Percentiles rank a stretch among this genome's conserved stretches.
These are phyloP conservation scores for Malus fusca DNA, from an alignment of 306 rosid genomes.

Conservation along the genomic window DNA sequence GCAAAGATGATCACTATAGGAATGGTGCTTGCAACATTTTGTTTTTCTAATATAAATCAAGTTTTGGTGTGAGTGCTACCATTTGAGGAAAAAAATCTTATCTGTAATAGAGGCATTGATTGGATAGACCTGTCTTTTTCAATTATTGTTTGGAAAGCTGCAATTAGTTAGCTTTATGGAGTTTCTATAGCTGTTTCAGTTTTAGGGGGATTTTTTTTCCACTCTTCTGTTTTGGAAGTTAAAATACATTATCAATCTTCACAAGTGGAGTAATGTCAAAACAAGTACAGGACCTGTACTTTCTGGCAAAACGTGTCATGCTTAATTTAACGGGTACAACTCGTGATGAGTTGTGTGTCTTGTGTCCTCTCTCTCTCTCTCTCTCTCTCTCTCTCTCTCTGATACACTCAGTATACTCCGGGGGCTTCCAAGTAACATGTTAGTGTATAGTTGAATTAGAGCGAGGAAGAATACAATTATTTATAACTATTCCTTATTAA, in stretches of 20 bases:
- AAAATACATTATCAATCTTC: not conserved
- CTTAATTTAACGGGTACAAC: not conserved
- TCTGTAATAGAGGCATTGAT: not conserved
- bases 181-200: too few species aligned
- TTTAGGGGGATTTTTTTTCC: not conserved
- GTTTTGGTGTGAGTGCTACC: not conserved
- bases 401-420: too few species aligned
- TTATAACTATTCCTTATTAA: too few species aligned
- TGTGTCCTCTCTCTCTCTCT: not conserved
- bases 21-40: not conserved
- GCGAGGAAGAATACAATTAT: not conserved
- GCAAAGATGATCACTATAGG: not conserved
- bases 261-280: not conserved
- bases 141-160: too few species aligned
- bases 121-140: too few species aligned
- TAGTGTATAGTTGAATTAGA: not conserved
- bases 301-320: not conserved
- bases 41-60: not conserved
- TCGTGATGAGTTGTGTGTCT: not conserved
- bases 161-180: too few species aligned
- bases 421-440: not conserved
- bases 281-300: not conserved
- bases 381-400: not conserved
- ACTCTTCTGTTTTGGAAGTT: not conserved
- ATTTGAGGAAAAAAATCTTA: not conserved